A percentile compares a stretch with the other conserved stretches of the same genome.
These are phyloP conservation scores for Boletus rubescentipes DNA, from an alignment of 768 basidiomycete genomes.

Conservation along the genomic window DNA sequence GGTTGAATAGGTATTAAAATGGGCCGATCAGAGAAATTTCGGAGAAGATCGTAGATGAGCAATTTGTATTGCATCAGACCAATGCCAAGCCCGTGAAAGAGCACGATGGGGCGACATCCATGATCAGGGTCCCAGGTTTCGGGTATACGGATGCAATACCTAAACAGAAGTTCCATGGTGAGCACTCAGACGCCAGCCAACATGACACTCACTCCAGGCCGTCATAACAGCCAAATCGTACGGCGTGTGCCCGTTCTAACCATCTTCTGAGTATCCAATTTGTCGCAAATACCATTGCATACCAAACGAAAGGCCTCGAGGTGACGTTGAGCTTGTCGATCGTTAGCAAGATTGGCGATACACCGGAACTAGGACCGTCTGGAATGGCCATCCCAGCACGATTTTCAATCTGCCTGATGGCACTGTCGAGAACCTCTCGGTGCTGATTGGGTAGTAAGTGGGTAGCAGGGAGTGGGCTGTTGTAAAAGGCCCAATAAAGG, in stretches of 20 bases:
- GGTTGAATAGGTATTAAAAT: conserved; percentile 79
- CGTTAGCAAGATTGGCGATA: conserved; percentile 64
- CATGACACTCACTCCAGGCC: conserved; percentile 62
- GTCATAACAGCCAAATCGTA: conserved; percentile 48
- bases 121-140: conserved; percentile 55
- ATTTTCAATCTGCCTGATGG: conserved; percentile 63
- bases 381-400: conserved; percentile 67
- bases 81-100: conserved; percentile 87
- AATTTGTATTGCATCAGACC: conserved; percentile 70
- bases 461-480: conserved; percentile 54
- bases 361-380: conserved; percentile 53
- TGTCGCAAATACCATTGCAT: conserved; percentile 46
- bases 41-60: conserved; percentile 59
- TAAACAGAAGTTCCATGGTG: conserved; percentile 24
- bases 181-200: not conserved
- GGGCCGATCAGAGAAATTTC: conserved; percentile 61
- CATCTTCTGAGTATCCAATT: conserved; percentile 49
- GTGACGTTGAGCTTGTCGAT: conserved; percentile 72
- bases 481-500: conserved; percentile 85
- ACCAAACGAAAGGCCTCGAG: conserved; percentile 69
- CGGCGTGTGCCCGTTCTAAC: conserved; percentile 43
- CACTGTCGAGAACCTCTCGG: conserved; percentile 53
- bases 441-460: conserved; percentile 48
- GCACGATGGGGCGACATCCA: conserved; percentile 71
- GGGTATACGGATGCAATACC: conserved; percentile 77